A percentile compares a stretch with the other conserved stretches of the same genome.
phyloP scores from a whole-genome alignment of 305 asterid species.

The Plantago rigida region DNA sequence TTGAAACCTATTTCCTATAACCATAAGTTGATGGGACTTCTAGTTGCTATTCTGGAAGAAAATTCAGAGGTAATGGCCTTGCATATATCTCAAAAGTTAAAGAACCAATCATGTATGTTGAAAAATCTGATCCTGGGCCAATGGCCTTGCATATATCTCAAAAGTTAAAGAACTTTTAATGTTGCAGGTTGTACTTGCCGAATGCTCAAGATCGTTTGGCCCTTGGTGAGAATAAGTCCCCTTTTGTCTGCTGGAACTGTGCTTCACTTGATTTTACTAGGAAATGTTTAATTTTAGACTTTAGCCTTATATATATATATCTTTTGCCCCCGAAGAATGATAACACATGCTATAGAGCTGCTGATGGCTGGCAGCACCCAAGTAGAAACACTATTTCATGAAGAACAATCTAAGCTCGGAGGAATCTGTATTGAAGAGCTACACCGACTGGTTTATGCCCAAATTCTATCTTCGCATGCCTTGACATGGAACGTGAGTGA shows the following conservation, averaged over 20 bases:
- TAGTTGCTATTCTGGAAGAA: constrained; percentile 77
- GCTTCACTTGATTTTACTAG: constrained; percentile 19
- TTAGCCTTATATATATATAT: background rate
- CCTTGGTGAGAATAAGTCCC: constrained; percentile 57
- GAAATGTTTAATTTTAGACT: constrained; percentile 12
- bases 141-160: constrained; percentile 16
- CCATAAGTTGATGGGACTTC: constrained; percentile 71
- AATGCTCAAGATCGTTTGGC: constrained; percentile 90
- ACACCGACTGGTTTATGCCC: constrained; percentile 73
- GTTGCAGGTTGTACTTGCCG: constrained; percentile 77
- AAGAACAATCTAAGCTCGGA: constrained; percentile 55
- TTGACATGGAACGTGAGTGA: constrained; percentile 89
- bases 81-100: too few species aligned
- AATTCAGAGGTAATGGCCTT: constrained; percentile 83
- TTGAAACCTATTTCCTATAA: constrained; percentile 52
- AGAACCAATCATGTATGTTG: constrained; percentile 10
- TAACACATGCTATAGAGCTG: constrained; percentile 74
- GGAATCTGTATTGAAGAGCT: constrained; percentile 90
- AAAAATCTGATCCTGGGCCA: constrained; percentile 9
- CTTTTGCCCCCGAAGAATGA: constrained; percentile 54
- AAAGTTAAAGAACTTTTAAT: constrained; percentile 25
- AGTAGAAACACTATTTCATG: constrained; percentile 64
- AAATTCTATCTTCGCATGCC: constrained; percentile 81
- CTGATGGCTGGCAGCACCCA: constrained; percentile 70
- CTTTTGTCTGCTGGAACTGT: constrained; percentile 12